Conservation (phyloP, 768 basidiomycete species). For the Boletus bicolor region DNA sequence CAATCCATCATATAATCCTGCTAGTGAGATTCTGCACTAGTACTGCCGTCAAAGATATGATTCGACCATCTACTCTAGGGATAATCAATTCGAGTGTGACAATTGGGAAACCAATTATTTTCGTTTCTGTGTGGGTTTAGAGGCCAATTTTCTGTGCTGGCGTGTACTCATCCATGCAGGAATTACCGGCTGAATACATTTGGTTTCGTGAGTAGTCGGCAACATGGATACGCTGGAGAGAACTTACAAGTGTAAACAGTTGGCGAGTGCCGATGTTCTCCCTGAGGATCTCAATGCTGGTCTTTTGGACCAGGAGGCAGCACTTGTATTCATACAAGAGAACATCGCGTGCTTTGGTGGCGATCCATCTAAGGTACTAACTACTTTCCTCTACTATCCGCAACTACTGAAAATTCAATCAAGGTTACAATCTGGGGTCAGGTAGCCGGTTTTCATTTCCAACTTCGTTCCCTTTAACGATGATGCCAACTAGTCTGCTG, state of each 20-base stretch:
- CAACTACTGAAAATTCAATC: neutral
- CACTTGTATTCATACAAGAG: slow-evolving; percentile 59
- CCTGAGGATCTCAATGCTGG: slow-evolving; percentile 56
- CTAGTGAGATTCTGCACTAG: slow-evolving; percentile 3
- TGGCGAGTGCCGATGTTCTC: slow-evolving; percentile 44
- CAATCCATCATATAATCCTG: slow-evolving; percentile 14
- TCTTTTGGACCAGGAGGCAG: slow-evolving; percentile 56
- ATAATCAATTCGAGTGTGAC: slow-evolving; percentile 8
- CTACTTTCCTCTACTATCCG: neutral
- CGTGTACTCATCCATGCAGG: neutral
- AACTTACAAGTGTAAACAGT: slow-evolving; percentile 29
- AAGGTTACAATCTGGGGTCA: slow-evolving; percentile 22
- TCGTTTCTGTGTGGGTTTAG: slow-evolving; percentile 15
- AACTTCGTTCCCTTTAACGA: neutral
- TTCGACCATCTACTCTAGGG: neutral
- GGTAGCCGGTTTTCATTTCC: slow-evolving; percentile 1
- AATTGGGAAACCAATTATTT: slow-evolving; percentile 15
- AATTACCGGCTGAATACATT: slow-evolving; percentile 19
- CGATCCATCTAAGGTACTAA: slow-evolving; percentile 48
- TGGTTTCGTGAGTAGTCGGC: slow-evolving; percentile 12
- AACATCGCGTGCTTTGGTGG: slow-evolving; percentile 67
- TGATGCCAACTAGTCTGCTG: slow-evolving; percentile 11
- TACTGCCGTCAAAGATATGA: neutral
- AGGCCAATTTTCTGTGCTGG: neutral
- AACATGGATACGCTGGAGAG: neutral